phyloP scores from a whole-genome alignment of 345 rosid genomes.

The Eucalyptus paniculata region DNA sequence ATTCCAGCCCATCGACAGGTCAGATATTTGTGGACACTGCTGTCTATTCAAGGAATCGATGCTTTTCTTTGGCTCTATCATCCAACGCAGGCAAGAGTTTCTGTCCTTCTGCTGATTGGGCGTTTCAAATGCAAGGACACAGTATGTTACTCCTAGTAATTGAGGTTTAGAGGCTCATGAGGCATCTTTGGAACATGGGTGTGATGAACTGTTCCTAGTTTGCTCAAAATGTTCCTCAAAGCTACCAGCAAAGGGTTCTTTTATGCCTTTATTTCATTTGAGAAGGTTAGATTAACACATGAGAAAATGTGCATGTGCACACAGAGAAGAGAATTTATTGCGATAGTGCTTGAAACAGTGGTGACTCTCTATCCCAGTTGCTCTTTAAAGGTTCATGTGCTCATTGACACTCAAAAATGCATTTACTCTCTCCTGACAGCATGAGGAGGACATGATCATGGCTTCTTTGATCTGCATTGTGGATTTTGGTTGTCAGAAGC shows the following conservation, averaged over 20 bases:
- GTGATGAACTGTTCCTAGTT: not conserved
- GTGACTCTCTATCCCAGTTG: not conserved
- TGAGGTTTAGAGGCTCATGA: not conserved
- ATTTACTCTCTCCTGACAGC: constrained; percentile 8
- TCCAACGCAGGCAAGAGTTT: constrained; percentile 80
- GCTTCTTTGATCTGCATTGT: constrained; percentile 78
- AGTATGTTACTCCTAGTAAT: constrained; percentile 29
- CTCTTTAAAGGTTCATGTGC: not conserved
- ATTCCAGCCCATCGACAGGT: constrained; percentile 26
- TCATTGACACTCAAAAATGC: not conserved
- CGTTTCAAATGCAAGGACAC: constrained; percentile 66
- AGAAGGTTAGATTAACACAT: not conserved
- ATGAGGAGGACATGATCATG: constrained; percentile 77
- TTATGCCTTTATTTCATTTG: not conserved
- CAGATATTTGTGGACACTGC: constrained; percentile 82
- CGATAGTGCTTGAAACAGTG: not conserved
- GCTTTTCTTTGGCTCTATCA: constrained; percentile 79
- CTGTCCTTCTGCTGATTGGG: constrained; percentile 63
- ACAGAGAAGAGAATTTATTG: not conserved
- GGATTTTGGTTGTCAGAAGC: constrained; percentile 67
- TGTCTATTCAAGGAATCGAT: constrained; percentile 86
- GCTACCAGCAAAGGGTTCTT: not conserved
- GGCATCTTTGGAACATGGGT: not conserved
- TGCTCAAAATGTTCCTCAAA: not conserved
- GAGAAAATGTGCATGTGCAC: not conserved